Base-by-base conservation (phyloP, 768 basidiomycete genomes). In the Floccularia luteovirens region DNA sequence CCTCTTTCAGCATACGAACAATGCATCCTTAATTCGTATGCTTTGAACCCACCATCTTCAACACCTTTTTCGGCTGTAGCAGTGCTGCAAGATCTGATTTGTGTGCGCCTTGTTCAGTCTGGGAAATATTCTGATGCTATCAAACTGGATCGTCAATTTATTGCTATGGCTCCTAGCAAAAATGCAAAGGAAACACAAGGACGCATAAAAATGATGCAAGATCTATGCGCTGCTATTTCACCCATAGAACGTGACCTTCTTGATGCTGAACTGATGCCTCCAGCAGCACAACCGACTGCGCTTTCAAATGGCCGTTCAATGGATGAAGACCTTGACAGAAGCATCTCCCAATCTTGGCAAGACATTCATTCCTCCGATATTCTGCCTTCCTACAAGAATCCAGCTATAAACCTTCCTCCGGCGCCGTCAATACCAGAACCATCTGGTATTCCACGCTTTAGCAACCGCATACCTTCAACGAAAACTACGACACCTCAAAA, bases 41-140 rank as follows among this genome's bases (percentile, higher is more conserved):
- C 81, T 3, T 65, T 79, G 7, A 64, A 75, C 11, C 75, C 79
- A 2, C 72, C 82, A 2, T 43, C 61, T 3, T 45, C 61, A 0
- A 58, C 80, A 7, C 62, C 78, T 1, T 46, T 68, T 5, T 49
- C 68, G 1, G 72, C 77, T 2, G 55, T 80, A 19, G 67, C 78
- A 4, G 63, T 75, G 11, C 56, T 90, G 0, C 87, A 87, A 54
- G 84, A 90, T 46, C 70, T 90, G n/a, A 68, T 86, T 21, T 86
- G 82, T 44, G 75, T 83, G 12, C 80, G 89, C 7, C 72, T 90
- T 6, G 73, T 90, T 24, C 81, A 87, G 51, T 70, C 67, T 2
- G 88, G 86, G 3, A 72, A 75, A 43, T 79, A 81, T 49, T 60
- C 71, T 0, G 76, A 78, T n/a, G 89, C 86, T 6, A 74, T 90